Evolutionary conservation across 345 rosid genomes (phyloP), one percentile per base, ranked within the genome.

Genomic region (Xanthoceras sorbifolium): DNA sequence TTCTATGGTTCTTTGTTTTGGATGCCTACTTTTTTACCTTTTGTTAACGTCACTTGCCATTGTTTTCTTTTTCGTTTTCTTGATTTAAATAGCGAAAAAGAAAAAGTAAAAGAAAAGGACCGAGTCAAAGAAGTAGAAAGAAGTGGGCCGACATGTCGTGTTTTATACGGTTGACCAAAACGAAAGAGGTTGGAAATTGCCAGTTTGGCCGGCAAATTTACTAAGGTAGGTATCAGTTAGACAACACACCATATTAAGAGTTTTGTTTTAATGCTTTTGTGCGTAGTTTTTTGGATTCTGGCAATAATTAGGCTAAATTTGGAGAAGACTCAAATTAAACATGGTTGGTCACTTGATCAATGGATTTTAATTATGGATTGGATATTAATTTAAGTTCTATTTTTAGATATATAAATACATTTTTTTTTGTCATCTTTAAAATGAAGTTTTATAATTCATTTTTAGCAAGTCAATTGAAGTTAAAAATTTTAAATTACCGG

Each of bases 71-170:
- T 0, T 9, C 0, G 28, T 22, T 71, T 29, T 10, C 40, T 36
- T 44, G 62, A 74, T 10, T 76, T 25, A 31, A 76, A 67, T 52
- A 61, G 64, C 9, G 62, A 64, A 46, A 64, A 55, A 69, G 22
- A n/a, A 52, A 67, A 64, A 69, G 22, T 25, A 77, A 72, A 42
- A 62, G 67, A 61, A 62, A 75, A 28, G 23, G 38, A 78, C 77
- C 20, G 18, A 68, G 85, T 84, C 89, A 89, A 89, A 86, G 76
- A 78, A 80, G 29, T 77, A 55, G 77, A 78, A 76, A 67, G 71
- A 63, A 54, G 84, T 76, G 83, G 85, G 75, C 84, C 81, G 74
- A 60, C 40, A 14, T 89, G 87, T 85, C 84, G 86, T 85, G 86
- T 70, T 63, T 22, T 20, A 26, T 71, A 78, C 59, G 88, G 87